Conservation (phyloP, 1,284 basidiomycete genomes). For the Ceratobasidium theobromae region DNA sequence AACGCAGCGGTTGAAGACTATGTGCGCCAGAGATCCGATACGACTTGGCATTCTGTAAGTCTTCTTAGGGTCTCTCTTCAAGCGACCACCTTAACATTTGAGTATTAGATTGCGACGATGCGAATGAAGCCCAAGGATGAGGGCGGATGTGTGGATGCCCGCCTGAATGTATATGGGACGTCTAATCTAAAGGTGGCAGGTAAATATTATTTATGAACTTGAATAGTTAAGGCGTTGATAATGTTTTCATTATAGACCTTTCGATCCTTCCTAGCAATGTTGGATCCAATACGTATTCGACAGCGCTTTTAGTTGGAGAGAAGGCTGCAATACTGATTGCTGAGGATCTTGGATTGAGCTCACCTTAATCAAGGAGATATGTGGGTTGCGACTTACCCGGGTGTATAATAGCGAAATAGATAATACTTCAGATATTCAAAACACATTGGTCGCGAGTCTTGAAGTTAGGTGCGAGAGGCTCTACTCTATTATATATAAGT, state of each 20-base stretch:
- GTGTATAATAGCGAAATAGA: no score
- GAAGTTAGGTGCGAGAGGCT: no score
- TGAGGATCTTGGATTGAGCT: slow-evolving; percentile 13
- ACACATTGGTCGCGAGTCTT: no score
- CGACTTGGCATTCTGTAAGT: slow-evolving; percentile 40
- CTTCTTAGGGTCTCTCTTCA: not conserved
- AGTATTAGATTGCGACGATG: slow-evolving; percentile 58
- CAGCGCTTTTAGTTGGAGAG: slow-evolving; percentile 23
- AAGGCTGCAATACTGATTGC: slow-evolving; percentile 26
- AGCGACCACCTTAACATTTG: not conserved
- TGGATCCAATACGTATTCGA: slow-evolving; percentile 15
- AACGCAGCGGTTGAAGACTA: slow-evolving; percentile 53
- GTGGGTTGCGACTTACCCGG: no score
- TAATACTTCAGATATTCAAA: no score
- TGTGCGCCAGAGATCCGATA: slow-evolving; percentile 40
- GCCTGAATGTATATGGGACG: slow-evolving; percentile 64
- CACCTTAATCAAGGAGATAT: no score
- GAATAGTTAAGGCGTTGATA: no score
- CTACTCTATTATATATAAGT: no score
- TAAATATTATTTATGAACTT: slow-evolving; percentile 10
- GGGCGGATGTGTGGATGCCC: slow-evolving; percentile 62
- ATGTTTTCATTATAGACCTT: slow-evolving; percentile 1
- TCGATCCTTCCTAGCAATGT: slow-evolving; percentile 20
- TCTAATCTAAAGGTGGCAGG: slow-evolving; percentile 59
- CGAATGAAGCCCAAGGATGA: slow-evolving; percentile 61